Conservation (phyloP, 768 basidiomycete genomes). For the Rhizopogon vulgaris region DNA sequence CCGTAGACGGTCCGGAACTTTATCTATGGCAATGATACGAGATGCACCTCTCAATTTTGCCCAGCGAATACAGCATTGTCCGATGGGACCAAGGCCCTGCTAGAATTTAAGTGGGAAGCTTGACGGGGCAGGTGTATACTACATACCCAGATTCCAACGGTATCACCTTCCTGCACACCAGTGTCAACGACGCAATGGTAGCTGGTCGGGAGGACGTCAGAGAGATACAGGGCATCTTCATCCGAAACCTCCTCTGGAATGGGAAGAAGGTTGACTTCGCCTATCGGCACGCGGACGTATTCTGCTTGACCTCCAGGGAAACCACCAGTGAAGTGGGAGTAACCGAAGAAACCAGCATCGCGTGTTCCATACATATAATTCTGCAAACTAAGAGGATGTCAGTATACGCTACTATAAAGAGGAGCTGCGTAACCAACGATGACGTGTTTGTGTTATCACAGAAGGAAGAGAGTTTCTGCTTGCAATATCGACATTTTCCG, state of each 20-base stretch:
- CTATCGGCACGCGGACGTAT: constrained; percentile 66
- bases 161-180: constrained; percentile 64
- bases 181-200: constrained; percentile 74
- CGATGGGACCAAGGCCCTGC: constrained; percentile 63
- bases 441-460: constrained; percentile 71
- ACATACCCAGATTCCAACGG: constrained; percentile 65
- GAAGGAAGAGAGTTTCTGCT: constrained; percentile 65
- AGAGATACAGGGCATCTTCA: constrained; percentile 53
- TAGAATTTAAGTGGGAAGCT: background rate
- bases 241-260: constrained; percentile 61
- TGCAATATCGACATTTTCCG: constrained; percentile 66
- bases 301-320: constrained; percentile 74
- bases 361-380: constrained; percentile 59
- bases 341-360: constrained; percentile 68
- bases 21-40: constrained; percentile 69
- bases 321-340: constrained; percentile 68
- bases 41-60: constrained; percentile 62
- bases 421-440: constrained; percentile 32
- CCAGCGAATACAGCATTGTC: constrained; percentile 54
- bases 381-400: constrained; percentile 31
- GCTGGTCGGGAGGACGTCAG: constrained; percentile 62
- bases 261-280: constrained; percentile 64
- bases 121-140: background rate
- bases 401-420: background rate
- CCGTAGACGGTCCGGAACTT: constrained; percentile 45